Base-by-base conservation (phyloP, 2,329 filamentous ascomycete genomes). In the Fusarium gaditjirri region DNA sequence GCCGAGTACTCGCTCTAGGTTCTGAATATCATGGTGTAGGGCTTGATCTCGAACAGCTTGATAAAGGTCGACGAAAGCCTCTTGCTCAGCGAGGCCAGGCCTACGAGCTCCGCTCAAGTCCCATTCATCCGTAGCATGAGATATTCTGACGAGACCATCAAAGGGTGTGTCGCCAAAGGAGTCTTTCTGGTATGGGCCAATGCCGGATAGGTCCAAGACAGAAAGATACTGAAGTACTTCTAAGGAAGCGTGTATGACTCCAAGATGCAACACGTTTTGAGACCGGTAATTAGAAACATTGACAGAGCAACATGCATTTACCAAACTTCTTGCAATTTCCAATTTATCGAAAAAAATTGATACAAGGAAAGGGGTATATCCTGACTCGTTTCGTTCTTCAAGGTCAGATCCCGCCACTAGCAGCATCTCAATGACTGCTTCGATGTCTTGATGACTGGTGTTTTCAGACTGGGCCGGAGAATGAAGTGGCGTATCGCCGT, bases 41-140 rank as follows among this genome's bases (percentile, higher is more conserved):
- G 63, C 70, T 35, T 53, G 54, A n/a, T 72, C 60, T 23, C 44
- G 53, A n/a, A 68, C 33, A 13, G 17, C 47, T 11, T 60, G 60
- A 21, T 59, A 75, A 2, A 75, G 55, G 3, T 65, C n/a, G 4
- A 55, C 36, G 19, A 72, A 75, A 3, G 55, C 42, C 2, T 12
- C 5, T 6, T 49, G 27, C 1, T 72, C 68, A 4, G 39, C 6
- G 0, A 16, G 8, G 6, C 4, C 23, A 4, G 53, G 65, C 9
- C 11, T 33, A 2, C 54, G 54, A 27, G 0, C 3, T 7, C n/a
- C n/a, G n/a, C n/a, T n/a, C 39, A 58, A 6, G 1, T 11, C 1
- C 39, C 23, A 29, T 11, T 35, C 33, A 0, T 56, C 16, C 6
- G 2, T 1, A 5, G 6, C 2, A 4, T 16, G 1, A 6, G 53